A percentile compares a stretch with the other conserved stretches of the same genome.
Evolutionary conservation across 495 filamentous ascomycete genomes (phyloP).

Genomic region (Aspergillus incahuasiensis): DNA sequence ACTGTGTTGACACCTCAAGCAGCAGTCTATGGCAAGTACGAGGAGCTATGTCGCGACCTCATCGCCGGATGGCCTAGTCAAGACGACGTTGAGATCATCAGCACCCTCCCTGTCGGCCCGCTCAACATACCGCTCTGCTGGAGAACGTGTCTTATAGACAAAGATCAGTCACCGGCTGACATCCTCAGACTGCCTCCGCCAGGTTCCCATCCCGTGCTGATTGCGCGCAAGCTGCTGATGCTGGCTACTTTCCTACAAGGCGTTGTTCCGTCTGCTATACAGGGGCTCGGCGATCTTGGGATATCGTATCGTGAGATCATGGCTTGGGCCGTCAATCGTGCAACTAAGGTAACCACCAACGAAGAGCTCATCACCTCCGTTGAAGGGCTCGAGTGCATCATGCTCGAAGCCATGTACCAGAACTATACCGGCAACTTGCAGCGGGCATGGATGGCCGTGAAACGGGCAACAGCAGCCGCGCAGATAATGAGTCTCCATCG

Average conservation of each 20-base stretch:
- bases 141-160: constrained; percentile 16
- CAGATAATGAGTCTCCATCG: constrained; percentile 11
- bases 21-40: constrained; percentile 11
- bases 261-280: constrained; percentile 20
- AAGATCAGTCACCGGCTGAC: constrained; percentile 18
- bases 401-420: constrained; percentile 45
- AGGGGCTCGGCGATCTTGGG: background rate
- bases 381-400: constrained; percentile 47
- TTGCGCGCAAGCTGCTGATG: constrained; percentile 43
- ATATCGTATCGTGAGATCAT: constrained; percentile 24
- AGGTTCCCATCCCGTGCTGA: constrained; percentile 39
- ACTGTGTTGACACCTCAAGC: background rate
- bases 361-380: constrained; percentile 41
- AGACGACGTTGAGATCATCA: constrained; percentile 31
- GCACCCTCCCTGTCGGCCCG: constrained; percentile 20
- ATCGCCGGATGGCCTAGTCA: constrained; percentile 36
- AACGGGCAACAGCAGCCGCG: constrained; percentile 27
- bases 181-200: constrained; percentile 32
- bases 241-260: constrained; percentile 40
- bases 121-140: constrained; percentile 24
- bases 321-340: constrained; percentile 30
- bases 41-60: constrained; percentile 22
- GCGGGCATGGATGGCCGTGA: constrained; percentile 36
- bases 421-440: constrained; percentile 43
- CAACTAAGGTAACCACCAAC: constrained; percentile 38